Base-by-base conservation (phyloP, 495 filamentous ascomycete species). In the Choiromyces venosus region DNA sequence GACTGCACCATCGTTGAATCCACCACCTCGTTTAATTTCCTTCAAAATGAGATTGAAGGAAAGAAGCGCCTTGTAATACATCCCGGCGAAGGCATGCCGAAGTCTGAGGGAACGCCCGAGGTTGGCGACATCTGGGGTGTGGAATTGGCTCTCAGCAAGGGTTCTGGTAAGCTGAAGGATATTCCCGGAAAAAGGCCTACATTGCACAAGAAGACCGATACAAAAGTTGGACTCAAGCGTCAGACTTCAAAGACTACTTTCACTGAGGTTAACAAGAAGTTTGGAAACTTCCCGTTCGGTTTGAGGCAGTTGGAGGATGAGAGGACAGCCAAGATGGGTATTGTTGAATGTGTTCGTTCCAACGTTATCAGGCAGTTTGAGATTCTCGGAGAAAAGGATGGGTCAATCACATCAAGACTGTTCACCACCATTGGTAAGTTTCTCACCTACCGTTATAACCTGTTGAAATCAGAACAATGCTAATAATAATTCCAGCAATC, bases 51-150 rank as follows among this genome's bases (percentile, higher is more conserved):
- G 82, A 99, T 99, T 76, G 95, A 99, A 85, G 91, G 91, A 72
- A 91, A 91, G 86, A 99, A 99, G 89, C 97, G 97, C 89, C 96
- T 99, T 81, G 95, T 99, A 69, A 84, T 99, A 37, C 86, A 91
- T 29, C 93, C 96, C 39, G 91, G 91, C 69, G 91, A 96, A 80
- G 88, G 88, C 70, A 85, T 87, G 75, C 89, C 92, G 79, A 96
- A 95, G 85, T 93, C 93, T 67, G 95, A 99, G 80, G 95, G 95
- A 76, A 81, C 88, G 61, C 92, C 95, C 52, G 95, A 96, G 78
- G 86, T 97, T 68, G 93, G 93, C 75, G 95, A 99, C 81, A 94
- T 95, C 76, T 99, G 95, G 95, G 95, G 95, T 82, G 93, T 98
- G 42, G 95, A 99, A 86, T 88, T 97, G 81, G 93, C 94, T 78